Conservation (phyloP, 176 grass and related monocot species). For the Ensete glaucum region DNA sequence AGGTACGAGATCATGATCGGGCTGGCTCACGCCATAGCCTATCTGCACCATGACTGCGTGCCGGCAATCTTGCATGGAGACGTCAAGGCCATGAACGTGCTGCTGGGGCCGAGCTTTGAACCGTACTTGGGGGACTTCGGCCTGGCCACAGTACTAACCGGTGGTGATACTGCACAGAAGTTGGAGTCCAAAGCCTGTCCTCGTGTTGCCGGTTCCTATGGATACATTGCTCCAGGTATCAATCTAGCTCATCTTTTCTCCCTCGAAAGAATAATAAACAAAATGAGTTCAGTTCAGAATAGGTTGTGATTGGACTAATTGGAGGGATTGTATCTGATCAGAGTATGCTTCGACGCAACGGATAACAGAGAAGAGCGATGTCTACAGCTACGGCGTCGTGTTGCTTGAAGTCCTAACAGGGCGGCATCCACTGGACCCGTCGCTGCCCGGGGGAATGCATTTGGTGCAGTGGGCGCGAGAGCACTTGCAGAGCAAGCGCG, state of each 20-base stretch:
- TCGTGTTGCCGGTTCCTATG: slow-evolving; percentile 70
- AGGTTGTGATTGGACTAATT: background rate
- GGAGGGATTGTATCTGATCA: slow-evolving; percentile 21
- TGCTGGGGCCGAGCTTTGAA: slow-evolving; percentile 61
- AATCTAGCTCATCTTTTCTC: background rate
- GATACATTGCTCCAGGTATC: slow-evolving; percentile 89
- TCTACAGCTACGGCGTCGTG: slow-evolving; percentile 93
- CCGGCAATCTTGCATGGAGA: slow-evolving; percentile 85
- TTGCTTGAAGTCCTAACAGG: slow-evolving; percentile 71
- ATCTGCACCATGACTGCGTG: slow-evolving; percentile 89
- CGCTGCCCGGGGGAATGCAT: slow-evolving; percentile 56
- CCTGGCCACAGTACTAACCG: slow-evolving; percentile 48
- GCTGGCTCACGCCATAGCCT: slow-evolving; percentile 70
- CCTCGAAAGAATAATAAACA: background rate
- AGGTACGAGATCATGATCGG: slow-evolving; percentile 73
- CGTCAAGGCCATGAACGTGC: slow-evolving; percentile 89
- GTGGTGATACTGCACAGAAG: slow-evolving; percentile 15
- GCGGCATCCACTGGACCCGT: slow-evolving; percentile 58
- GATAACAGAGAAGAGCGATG: slow-evolving; percentile 84
- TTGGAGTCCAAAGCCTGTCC: slow-evolving; percentile 40
- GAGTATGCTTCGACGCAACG: slow-evolving; percentile 78
- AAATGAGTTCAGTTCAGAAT: background rate
- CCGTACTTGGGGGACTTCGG: slow-evolving; percentile 89
- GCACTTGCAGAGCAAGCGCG: slow-evolving; percentile 46
- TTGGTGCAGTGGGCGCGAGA: slow-evolving; percentile 83